These are phyloP conservation scores for Pisolithus sp. DNA, from an alignment of 768 basidiomycete genomes.

Conservation along the genomic window DNA sequence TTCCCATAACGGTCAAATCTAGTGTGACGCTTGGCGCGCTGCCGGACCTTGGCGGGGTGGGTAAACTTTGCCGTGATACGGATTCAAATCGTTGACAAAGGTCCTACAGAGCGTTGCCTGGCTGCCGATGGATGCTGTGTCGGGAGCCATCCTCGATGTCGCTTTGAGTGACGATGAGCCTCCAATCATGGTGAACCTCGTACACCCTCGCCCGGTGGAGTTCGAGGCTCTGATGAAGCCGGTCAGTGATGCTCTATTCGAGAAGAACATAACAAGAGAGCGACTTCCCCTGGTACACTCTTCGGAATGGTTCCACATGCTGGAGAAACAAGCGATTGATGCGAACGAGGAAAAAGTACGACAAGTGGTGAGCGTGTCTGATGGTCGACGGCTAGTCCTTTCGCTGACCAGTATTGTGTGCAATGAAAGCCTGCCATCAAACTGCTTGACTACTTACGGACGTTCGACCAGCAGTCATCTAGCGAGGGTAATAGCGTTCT, in stretches of 20 bases:
- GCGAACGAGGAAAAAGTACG: constrained; percentile 6
- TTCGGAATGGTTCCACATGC: constrained; percentile 23
- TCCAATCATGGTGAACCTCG: constrained; percentile 29
- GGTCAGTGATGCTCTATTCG: constrained; percentile 14
- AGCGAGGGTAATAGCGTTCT: not conserved
- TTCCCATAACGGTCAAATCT: constrained; percentile 33
- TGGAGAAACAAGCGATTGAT: constrained; percentile 18
- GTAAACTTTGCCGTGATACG: constrained; percentile 29
- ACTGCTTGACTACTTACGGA: constrained; percentile 23
- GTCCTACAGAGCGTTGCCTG: constrained; percentile 25
- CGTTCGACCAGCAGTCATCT: constrained; percentile 12
- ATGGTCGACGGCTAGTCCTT: constrained; percentile 25
- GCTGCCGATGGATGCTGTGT: constrained; percentile 33
- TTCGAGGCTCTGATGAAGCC: constrained; percentile 24
- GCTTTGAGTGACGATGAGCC: constrained; percentile 15
- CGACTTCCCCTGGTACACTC: constrained; percentile 18
- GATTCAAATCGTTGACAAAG: not conserved
- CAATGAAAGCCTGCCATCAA: constrained; percentile 28
- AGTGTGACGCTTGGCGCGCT: constrained; percentile 25
- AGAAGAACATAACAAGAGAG: constrained; percentile 5
- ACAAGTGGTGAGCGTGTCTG: constrained; percentile 3
- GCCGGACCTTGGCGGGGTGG: constrained; percentile 24
- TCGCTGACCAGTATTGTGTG: constrained; percentile 4
- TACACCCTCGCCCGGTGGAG: constrained; percentile 30
- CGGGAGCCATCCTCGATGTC: constrained; percentile 27